A percentile compares a stretch with the other conserved stretches of the same genome.
These are phyloP conservation scores for Cymbopogon flexuosus DNA, from an alignment of 202 grass and related monocot genomes.

Conservation along the genomic window DNA sequence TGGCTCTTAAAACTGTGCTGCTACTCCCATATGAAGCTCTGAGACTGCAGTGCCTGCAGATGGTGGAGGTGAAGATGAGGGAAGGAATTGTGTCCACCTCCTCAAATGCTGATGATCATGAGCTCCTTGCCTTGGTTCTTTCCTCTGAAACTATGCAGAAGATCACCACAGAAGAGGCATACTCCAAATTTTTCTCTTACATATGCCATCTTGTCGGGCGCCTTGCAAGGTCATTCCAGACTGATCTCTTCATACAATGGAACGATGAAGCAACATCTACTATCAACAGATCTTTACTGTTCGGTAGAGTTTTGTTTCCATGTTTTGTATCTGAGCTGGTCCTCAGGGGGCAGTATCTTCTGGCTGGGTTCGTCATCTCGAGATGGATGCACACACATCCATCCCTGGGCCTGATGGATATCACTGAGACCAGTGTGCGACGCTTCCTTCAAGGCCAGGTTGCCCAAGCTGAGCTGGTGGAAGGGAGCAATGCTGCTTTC, in stretches of 20 bases:
- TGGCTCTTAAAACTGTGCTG: slow-evolving; percentile 59
- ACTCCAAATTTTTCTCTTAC: slow-evolving; percentile 57
- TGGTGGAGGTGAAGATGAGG: slow-evolving; percentile 63
- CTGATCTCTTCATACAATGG: slow-evolving; percentile 34
- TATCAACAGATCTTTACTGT: slow-evolving; percentile 35
- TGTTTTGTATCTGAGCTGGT: slow-evolving; percentile 78
- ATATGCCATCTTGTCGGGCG: slow-evolving; percentile 61
- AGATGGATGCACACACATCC: slow-evolving; percentile 87
- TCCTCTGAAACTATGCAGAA: slow-evolving; percentile 49
- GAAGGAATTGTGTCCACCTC: slow-evolving; percentile 45
- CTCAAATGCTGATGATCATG: slow-evolving; percentile 45
- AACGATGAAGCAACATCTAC: slow-evolving; percentile 27
- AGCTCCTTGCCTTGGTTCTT: slow-evolving; percentile 62
- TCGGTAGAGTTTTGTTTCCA: slow-evolving; percentile 54
- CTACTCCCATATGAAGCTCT: slow-evolving; percentile 61
- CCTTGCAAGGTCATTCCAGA: slow-evolving; percentile 54
- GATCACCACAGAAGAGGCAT: slow-evolving; percentile 31
- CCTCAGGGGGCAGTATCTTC: slow-evolving; percentile 51
- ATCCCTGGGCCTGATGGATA: slow-evolving; percentile 69
- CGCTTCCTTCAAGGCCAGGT: slow-evolving; percentile 59
- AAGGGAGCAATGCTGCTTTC: slow-evolving; percentile 15
- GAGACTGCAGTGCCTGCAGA: slow-evolving; percentile 50
- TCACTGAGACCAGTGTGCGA: slow-evolving; percentile 48
- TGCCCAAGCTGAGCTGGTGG: slow-evolving; percentile 41
- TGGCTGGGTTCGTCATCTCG: slow-evolving; percentile 67